Evolutionary conservation across 805 yeast genomes (phyloP).

Genomic region (Zygoascus biomembranicola): DNA sequence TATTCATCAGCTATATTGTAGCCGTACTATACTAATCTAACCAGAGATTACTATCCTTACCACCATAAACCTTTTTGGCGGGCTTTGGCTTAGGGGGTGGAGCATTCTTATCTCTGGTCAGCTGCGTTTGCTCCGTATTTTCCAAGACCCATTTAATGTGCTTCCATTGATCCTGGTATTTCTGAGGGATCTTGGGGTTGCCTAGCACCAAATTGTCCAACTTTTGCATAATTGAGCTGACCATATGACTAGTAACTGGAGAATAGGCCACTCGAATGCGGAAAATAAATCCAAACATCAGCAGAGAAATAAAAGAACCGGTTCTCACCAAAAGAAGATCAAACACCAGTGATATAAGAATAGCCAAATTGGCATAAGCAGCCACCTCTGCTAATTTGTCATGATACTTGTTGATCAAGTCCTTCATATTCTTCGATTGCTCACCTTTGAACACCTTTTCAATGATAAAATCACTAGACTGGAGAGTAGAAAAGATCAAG

Average conservation of each 20-base stretch:
- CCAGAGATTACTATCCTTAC: background rate
- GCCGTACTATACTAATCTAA: background rate
- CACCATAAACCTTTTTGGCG: background rate
- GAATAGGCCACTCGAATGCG: slow-evolving; percentile 68
- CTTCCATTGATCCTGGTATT: slow-evolving; percentile 41
- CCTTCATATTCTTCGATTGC: slow-evolving; percentile 4
- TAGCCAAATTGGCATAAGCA: slow-evolving; percentile 10
- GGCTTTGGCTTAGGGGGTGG: slow-evolving; percentile 6
- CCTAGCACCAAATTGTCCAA: slow-evolving; percentile 43
- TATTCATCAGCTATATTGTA: background rate
- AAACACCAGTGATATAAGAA: slow-evolving; percentile 29
- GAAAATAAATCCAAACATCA: slow-evolving; percentile 49
- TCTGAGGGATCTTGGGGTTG: slow-evolving; percentile 41
- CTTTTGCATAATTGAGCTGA: slow-evolving; percentile 53
- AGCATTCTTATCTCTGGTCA: slow-evolving; percentile 1
- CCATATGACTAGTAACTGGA: slow-evolving; percentile 52
- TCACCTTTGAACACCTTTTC: slow-evolving; percentile 8
- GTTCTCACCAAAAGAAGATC: slow-evolving; percentile 50
- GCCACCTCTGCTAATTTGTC: slow-evolving; percentile 7
- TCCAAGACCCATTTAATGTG: slow-evolving; percentile 22
- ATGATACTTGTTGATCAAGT: slow-evolving; percentile 3
- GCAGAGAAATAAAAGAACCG: slow-evolving; percentile 49
- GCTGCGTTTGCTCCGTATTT: background rate
- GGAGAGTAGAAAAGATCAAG: slow-evolving; percentile 65
- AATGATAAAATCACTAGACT: slow-evolving; percentile 50